Evolutionary conservation across 306 rosid species (phyloP).

Genomic region (Cicer cuneatum): DNA sequence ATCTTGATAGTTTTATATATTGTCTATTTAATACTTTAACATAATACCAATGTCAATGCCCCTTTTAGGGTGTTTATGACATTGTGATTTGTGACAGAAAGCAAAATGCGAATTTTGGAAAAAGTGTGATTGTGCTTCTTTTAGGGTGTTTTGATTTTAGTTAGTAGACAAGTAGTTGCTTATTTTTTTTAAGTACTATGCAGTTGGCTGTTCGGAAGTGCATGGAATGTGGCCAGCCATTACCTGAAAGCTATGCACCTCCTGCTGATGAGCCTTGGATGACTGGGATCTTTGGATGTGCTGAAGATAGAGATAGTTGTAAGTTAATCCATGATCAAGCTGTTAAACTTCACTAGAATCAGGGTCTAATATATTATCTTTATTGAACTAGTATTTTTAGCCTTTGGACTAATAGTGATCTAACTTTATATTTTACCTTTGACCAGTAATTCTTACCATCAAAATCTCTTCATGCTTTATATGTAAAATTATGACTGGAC

Average conservation of each 20-base stretch:
- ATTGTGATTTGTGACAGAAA: conserved; percentile 16
- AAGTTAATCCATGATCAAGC: conserved; percentile 40
- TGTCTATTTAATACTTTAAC: neutral
- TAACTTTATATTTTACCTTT: conserved; percentile 26
- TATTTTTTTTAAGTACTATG: conserved; percentile 15
- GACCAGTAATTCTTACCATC: conserved; percentile 14
- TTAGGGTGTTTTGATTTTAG: conserved; percentile 22
- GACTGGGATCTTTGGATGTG: conserved; percentile 75
- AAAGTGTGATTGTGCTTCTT: conserved; percentile 16
- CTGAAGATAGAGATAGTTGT: conserved; percentile 66
- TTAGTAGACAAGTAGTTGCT: conserved; percentile 1
- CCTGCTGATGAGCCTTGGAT: conserved; percentile 79
- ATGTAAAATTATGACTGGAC: conserved; percentile 24
- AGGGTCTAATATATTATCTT: conserved; percentile 22
- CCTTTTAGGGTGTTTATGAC: neutral
- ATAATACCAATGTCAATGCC: neutral
- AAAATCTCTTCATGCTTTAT: conserved; percentile 17
- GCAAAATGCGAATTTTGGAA: neutral
- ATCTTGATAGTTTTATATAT: neutral
- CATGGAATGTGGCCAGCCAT: conserved; percentile 66
- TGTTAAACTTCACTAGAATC: conserved; percentile 14
- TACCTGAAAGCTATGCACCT: conserved; percentile 77
- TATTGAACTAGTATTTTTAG: conserved; percentile 9
- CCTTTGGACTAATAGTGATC: neutral
- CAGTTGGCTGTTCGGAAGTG: conserved; percentile 69